These are phyloP conservation scores for Suhomyces kilbournensis DNA, from an alignment of 805 yeast genomes.

Conservation along the genomic window DNA sequence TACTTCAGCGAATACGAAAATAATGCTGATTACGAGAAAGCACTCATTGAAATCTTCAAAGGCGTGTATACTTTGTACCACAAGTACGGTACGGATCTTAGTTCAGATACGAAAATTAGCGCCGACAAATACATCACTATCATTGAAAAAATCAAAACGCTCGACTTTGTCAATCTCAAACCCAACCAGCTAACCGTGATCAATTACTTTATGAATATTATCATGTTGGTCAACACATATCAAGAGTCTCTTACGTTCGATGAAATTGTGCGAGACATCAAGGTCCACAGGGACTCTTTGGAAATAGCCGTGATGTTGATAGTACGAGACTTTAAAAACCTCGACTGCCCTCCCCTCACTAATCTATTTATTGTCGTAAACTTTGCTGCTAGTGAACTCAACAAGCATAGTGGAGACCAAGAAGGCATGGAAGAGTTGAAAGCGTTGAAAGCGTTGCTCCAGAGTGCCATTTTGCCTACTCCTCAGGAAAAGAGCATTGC, in stretches of 20 bases:
- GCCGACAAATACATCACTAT: not conserved
- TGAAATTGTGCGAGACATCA: not conserved
- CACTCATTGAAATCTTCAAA: constrained; percentile 21
- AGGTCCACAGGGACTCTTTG: constrained; percentile 4
- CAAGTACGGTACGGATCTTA: constrained; percentile 9
- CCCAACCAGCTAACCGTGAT: constrained; percentile 2
- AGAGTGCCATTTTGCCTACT: not conserved
- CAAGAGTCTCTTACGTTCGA: constrained; percentile 2
- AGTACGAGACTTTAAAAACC: constrained; percentile 1
- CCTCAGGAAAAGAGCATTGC: not conserved
- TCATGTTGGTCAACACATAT: constrained; percentile 6
- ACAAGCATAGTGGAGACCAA: not conserved
- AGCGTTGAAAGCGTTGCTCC: constrained; percentile 4
- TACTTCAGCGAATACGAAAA: constrained; percentile 6
- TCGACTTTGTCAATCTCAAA: not conserved
- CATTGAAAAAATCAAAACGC: not conserved
- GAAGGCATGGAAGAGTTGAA: constrained; percentile 1
- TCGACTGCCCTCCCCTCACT: constrained; percentile 9
- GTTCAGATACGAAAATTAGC: not conserved
- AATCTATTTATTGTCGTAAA: constrained; percentile 9
- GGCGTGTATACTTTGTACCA: constrained; percentile 25
- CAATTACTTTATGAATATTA: constrained; percentile 8
- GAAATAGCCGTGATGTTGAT: constrained; percentile 7
- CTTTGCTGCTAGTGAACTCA: not conserved
- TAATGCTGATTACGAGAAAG: constrained; percentile 6